These are phyloP conservation scores for Podospora tetraspora DNA, from an alignment of 495 filamentous ascomycete species.

Conservation along the genomic window DNA sequence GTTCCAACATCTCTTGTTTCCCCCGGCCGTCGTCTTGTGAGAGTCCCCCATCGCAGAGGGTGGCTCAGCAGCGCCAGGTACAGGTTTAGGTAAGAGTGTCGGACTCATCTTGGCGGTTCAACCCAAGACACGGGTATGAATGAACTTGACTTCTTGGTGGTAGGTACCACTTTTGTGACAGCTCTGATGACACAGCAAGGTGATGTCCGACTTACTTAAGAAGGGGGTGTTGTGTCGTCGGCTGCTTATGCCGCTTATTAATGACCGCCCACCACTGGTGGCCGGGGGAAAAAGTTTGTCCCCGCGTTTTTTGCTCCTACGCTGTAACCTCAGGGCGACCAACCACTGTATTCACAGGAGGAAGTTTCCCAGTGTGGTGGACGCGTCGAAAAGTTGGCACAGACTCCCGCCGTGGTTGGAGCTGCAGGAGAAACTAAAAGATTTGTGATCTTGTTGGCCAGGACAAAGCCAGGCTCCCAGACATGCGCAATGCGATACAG, in stretches of 20 bases:
- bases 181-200: neutral
- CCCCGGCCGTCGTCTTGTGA: neutral
- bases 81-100: neutral
- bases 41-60: neutral
- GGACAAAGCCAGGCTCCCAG: neutral
- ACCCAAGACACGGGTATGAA: neutral
- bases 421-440: neutral
- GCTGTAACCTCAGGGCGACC: neutral
- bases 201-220: neutral
- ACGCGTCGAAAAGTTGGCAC: neutral
- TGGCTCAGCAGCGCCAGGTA: neutral
- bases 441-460: neutral
- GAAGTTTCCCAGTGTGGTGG: neutral
- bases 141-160: neutral
- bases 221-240: neutral
- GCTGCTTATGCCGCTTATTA: neutral
- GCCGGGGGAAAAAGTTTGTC: neutral
- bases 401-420: neutral
- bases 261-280: neutral
- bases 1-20: constrained; percentile 11
- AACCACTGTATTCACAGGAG: neutral
- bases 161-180: neutral
- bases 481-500: too few relatives aligned
- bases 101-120: neutral
- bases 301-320: neutral